Base-by-base conservation (phyloP, 495 filamentous ascomycete genomes). In the Penicillium herquei region DNA sequence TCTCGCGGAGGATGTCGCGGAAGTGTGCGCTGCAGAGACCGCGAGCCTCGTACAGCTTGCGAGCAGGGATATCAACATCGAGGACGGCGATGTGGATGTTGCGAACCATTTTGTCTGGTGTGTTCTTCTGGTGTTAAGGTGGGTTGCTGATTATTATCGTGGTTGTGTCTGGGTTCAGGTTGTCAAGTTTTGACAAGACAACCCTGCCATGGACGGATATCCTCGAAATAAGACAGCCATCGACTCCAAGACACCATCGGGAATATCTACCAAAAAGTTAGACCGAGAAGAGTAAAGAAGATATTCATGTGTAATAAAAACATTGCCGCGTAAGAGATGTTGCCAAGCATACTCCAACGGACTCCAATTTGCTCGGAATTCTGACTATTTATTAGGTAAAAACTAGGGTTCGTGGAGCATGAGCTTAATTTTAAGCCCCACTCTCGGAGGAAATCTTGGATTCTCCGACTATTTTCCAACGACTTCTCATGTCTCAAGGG, bases 21-120 rank as follows among this genome's bases (percentile, higher is more conserved):
- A 70, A 72, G 45, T 70, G 70, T 0, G 70, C 61, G 35, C 70
- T 72, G 58, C 61, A 72, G 13, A 72, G 58, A 7, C 70, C 70
- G 4, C 66, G 64, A 8, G 65, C 63, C 33, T 65, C 64, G 52
- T 72, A 72, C 8, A 70, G 57, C 5, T 50, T 18, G 17, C 60
- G 70, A 1, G 62, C 65, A 18, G 70, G 70, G 39, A 72, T 66
- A 37, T 72, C 70, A 35, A 66, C 63, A 53, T 72, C 70, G 34
- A 72, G 60, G 42, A 70, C 61, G 17, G 70, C 69, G 48, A 73
- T 59, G 51, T 72, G 67, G 44, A 70, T 63, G 45, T 54, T 62
- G 62, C 49, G 63, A 42, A 56, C 57, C 60, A 67, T 67, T 48
- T 9, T n/a, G 14, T 48, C 43, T 39, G 8, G 10, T 6, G 39